Evolutionary conservation across 345 rosid species (phyloP).

Genomic region (Gynandropsis gynandra): DNA sequence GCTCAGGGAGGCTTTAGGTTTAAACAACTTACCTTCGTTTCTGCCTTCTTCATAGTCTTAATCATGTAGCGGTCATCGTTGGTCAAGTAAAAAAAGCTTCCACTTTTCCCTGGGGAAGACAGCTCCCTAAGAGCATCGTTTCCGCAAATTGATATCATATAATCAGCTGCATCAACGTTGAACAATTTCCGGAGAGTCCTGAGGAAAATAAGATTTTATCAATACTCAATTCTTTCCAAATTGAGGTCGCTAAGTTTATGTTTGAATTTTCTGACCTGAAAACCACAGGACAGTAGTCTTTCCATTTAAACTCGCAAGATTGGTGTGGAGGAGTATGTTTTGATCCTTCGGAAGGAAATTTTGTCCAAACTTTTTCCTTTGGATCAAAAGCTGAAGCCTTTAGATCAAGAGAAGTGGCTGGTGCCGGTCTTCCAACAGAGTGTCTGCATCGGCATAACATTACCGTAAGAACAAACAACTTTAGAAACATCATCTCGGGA

Average conservation of each 20-base stretch:
- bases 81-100: conserved; percentile 90
- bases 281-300: conserved; percentile 89
- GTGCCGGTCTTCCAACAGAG: conserved; percentile 78
- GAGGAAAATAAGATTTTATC: not conserved
- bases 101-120: conserved; percentile 97
- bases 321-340: conserved; percentile 90
- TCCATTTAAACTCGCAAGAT: conserved; percentile 84
- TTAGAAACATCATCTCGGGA: not conserved
- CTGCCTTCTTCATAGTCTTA: conserved; percentile 85
- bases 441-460: conserved; percentile 36
- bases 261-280: conserved; percentile 47
- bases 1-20: not conserved
- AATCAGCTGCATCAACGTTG: conserved; percentile 92
- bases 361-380: conserved; percentile 88
- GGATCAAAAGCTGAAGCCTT: conserved; percentile 90
- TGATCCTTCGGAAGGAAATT: conserved; percentile 83
- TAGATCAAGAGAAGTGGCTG: conserved; percentile 60
- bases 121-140: conserved; percentile 88
- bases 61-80: conserved; percentile 90
- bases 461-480: not conserved
- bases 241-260: not conserved
- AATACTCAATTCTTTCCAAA: not conserved
- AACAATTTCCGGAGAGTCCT: conserved; percentile 86
- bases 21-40: conserved; percentile 54
- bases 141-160: conserved; percentile 94